phyloP scores from a whole-genome alignment of 371 early-diverging fungal genomes.

The Haplosporangium sp. region DNA sequence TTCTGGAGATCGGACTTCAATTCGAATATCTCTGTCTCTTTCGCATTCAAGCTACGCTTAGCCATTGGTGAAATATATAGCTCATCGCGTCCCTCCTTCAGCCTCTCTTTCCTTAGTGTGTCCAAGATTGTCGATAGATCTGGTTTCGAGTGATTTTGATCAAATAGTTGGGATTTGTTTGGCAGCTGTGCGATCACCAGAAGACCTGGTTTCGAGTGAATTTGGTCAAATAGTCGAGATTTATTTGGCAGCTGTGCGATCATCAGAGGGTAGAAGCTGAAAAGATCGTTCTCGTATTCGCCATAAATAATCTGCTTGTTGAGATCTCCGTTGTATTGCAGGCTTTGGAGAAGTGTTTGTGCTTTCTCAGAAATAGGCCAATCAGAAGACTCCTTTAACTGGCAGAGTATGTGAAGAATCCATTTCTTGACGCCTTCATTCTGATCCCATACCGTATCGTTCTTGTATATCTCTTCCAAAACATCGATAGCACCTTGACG shows the following conservation, averaged over 20 bases:
- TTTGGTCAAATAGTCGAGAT: conserved; percentile 1
- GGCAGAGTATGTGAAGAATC: conserved; percentile 6
- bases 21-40: background rate
- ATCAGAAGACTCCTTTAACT: background rate
- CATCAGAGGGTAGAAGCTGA: background rate
- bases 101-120: background rate
- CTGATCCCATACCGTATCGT: conserved; percentile 5
- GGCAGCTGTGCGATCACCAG: too few species aligned
- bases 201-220: too few species aligned
- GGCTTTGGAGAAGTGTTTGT: background rate
- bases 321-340: background rate
- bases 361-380: background rate
- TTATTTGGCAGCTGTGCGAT: background rate
- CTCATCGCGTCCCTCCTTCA: background rate
- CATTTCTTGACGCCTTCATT: background rate
- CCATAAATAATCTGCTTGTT: background rate
- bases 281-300: background rate
- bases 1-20: conserved; percentile 1
- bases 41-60: background rate
- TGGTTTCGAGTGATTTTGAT: too few species aligned
- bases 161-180: too few species aligned
- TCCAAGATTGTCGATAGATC: conserved; percentile 4
- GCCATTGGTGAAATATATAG: conserved; percentile 7
- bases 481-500: conserved; percentile 12
- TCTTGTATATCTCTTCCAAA: conserved; percentile 4